Evolutionary conservation across 768 basidiomycete genomes (phyloP), one percentile per base, ranked within the genome.

Genomic region (Rhodotorula paludigena): DNA sequence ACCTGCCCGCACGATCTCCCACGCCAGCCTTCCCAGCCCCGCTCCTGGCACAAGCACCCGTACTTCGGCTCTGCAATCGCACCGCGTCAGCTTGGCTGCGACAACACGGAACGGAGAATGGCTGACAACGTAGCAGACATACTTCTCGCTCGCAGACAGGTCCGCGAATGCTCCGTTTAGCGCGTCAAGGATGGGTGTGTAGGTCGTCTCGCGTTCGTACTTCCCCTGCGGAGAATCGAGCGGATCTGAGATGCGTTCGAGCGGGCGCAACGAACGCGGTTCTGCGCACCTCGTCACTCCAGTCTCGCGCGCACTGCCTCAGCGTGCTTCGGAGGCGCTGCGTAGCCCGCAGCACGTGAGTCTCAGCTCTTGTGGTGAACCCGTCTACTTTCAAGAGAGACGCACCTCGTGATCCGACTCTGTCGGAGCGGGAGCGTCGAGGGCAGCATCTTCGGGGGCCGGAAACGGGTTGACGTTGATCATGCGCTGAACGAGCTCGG

Each of bases 251-350:
- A n/a, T n/a, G n/a, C n/a, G n/a, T n/a, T n/a, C n/a, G n/a, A n/a
- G n/a, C n/a, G 35, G 16, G 60, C 20, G 41, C 23, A 35, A 16
- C 7, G 18, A n/a, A 8, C 23, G 10, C 20, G 25, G 52, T 52
- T 63, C 28, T 2, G 73, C 79, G 51, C 47, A 91, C 90, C 81
- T 90, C 87, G 70, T 82, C 83, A 66, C 88, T 89, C 92, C 93
- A 98, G 76, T 98, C 92, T 20, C 92, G 83, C 16, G 92, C 92
- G 58, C 94, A 87, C 74, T 94, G 92, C 75, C 94, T 90, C 45
- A 97, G 78, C 0, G 92, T 94, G 75, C 90, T 92, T 64, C 92
- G 81, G 47, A 98, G 80, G 76, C 94, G 93, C 76, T 96, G 91
- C 85, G 89, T 91, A 39, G n/a, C 21, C 75, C 12, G 72, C 53